phyloP scores from a whole-genome alignment of 139 green algal species.

The Picochlorum sp. region DNA sequence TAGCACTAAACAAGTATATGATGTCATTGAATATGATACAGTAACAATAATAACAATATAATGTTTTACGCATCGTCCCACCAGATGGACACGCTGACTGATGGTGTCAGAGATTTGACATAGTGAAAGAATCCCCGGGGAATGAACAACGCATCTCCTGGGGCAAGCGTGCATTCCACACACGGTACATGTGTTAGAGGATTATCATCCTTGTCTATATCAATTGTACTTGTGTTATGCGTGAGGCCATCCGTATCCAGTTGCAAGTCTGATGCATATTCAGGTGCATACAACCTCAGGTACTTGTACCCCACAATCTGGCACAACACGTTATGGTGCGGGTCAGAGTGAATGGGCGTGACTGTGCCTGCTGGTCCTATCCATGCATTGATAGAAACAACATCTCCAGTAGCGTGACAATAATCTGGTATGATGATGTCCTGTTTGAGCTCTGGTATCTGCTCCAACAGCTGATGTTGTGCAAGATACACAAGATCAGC shows the following conservation, averaged over 20 bases:
- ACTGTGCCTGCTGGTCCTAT: slow-evolving; percentile 77
- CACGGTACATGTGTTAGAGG: slow-evolving; percentile 29
- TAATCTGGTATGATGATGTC: slow-evolving; percentile 82
- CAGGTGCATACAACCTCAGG: slow-evolving; percentile 73
- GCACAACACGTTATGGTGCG: slow-evolving; percentile 81
- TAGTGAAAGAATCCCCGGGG: slow-evolving; percentile 88
- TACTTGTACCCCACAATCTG: slow-evolving; percentile 88
- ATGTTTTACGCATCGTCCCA: slow-evolving; percentile 40
- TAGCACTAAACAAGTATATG: slow-evolving; percentile 46
- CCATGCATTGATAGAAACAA: slow-evolving; percentile 76
- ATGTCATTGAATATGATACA: slow-evolving; percentile 2
- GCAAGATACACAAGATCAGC: slow-evolving; percentile 62
- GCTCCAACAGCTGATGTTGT: slow-evolving; percentile 86
- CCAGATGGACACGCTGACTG: slow-evolving; percentile 86
- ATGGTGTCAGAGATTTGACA: slow-evolving; percentile 55
- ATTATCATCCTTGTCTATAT: slow-evolving; percentile 8
- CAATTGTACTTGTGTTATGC: slow-evolving; percentile 47
- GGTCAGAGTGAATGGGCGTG: slow-evolving; percentile 84
- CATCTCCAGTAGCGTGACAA: slow-evolving; percentile 51
- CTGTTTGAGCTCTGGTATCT: slow-evolving; percentile 67
- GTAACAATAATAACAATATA: slow-evolving; percentile 31
- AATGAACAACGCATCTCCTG: slow-evolving; percentile 85
- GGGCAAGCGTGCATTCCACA: slow-evolving; percentile 60
- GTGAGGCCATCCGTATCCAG: slow-evolving; percentile 24
- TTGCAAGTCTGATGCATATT: not conserved